These are phyloP conservation scores for Colletotrichum gloeosporioides DNA, from an alignment of 2,329 filamentous ascomycete species.

Conservation along the genomic window DNA sequence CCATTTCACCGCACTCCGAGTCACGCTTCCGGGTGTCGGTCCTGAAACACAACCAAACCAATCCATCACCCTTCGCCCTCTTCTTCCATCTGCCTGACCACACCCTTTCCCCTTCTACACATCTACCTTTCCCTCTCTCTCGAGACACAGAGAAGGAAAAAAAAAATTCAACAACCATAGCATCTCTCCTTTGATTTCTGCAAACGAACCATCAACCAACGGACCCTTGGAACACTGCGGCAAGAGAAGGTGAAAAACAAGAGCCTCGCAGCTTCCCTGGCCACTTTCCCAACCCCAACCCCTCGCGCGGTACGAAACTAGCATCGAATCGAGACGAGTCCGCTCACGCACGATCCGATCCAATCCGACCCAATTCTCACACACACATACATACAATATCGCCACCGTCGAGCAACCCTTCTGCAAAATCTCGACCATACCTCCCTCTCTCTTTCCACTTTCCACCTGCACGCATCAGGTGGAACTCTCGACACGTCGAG, in stretches of 20 bases:
- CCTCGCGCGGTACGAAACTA: conserved; percentile 16
- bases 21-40: conserved; percentile 21
- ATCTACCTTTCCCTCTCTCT: background rate
- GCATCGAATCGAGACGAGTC: conserved; percentile 22
- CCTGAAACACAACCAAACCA: conserved; percentile 22
- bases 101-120: background rate
- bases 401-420: conserved; percentile 13
- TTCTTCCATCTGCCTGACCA: background rate
- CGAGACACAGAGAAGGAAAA: background rate
- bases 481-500: conserved; percentile 12
- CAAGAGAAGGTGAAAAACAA: background rate
- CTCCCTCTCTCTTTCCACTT: background rate
- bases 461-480: background rate
- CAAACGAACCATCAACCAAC: background rate
- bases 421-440: background rate
- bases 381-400: conserved; percentile 16
- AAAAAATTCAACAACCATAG: background rate
- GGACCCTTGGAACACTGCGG: background rate
- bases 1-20: conserved; percentile 19
- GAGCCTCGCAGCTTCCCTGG: background rate
- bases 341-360: conserved; percentile 16
- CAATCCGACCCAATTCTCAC: conserved; percentile 11
- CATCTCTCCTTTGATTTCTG: background rate
- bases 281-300: conserved; percentile 11
- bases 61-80: conserved; percentile 4